A percentile compares a stretch with the other conserved stretches of the same genome.
These are phyloP conservation scores for Cordyceps fumosorosea DNA, from an alignment of 2,329 filamentous ascomycete species.

Conservation along the genomic window DNA sequence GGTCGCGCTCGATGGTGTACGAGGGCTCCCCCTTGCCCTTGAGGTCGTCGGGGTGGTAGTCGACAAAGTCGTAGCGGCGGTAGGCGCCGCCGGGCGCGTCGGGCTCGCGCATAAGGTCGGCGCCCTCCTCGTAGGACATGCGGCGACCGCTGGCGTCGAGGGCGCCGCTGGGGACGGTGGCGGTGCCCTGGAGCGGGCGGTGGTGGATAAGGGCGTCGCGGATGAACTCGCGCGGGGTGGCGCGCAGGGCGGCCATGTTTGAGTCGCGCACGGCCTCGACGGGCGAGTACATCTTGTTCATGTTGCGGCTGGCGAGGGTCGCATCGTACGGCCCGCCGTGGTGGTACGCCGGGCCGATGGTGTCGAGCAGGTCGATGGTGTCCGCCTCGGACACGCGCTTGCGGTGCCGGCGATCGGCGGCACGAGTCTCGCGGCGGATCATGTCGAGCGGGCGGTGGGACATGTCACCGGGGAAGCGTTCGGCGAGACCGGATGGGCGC, in stretches of 20 bases:
- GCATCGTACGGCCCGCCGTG: constrained; percentile 90
- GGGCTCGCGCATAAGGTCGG: constrained; percentile 72
- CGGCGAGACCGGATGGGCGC: background rate
- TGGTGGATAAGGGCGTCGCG: constrained; percentile 66
- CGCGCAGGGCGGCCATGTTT: constrained; percentile 70
- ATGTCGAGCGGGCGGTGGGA: constrained; percentile 61
- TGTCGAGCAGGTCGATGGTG: constrained; percentile 73
- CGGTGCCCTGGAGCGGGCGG: constrained; percentile 74
- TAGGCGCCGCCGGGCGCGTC: constrained; percentile 67
- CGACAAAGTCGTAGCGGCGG: constrained; percentile 62
- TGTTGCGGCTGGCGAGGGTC: constrained; percentile 67
- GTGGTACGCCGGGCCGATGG: constrained; percentile 64
- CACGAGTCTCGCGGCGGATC: constrained; percentile 54
- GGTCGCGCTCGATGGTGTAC: constrained; percentile 61
- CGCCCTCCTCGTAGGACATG: constrained; percentile 79
- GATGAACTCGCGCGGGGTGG: constrained; percentile 74
- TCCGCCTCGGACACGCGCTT: constrained; percentile 65
- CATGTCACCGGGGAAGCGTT: constrained; percentile 54
- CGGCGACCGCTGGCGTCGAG: constrained; percentile 60
- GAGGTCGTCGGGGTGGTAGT: constrained; percentile 68
- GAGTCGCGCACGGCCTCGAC: constrained; percentile 67
- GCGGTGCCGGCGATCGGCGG: constrained; percentile 60
- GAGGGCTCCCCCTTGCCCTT: constrained; percentile 79
- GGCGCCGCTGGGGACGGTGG: constrained; percentile 66
- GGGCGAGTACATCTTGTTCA: constrained; percentile 55